Conservation (phyloP, 768 basidiomycete genomes). For the Lentinula sp. region DNA sequence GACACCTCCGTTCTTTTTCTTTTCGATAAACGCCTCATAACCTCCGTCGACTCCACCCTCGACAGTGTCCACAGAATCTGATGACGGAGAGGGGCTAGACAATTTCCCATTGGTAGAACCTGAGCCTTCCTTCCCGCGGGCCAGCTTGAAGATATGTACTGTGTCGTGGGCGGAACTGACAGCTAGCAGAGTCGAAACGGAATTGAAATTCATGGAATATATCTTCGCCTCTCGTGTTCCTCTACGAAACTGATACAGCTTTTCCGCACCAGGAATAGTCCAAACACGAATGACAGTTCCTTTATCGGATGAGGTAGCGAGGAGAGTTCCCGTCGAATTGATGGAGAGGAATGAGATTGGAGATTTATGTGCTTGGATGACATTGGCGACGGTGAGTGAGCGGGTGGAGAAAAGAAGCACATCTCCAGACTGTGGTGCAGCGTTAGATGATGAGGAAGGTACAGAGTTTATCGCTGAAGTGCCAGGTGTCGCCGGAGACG, state of each 20-base stretch:
- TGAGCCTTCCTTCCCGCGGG: slow-evolving; percentile 6
- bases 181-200: slow-evolving; percentile 74
- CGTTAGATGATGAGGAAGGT: slow-evolving; percentile 30
- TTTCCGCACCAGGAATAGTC: slow-evolving; percentile 85
- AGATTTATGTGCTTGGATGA: slow-evolving; percentile 94
- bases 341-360: slow-evolving; percentile 85
- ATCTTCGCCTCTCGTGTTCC: slow-evolving; percentile 86
- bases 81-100: slow-evolving; percentile 44
- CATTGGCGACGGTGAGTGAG: slow-evolving; percentile 86
- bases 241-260: slow-evolving; percentile 90
- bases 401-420: slow-evolving; percentile 94
- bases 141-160: slow-evolving; percentile 93
- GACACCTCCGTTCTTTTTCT: slow-evolving; percentile 54
- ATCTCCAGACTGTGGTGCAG: slow-evolving; percentile 61
- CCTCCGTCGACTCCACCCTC: slow-evolving; percentile 65
- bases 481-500: slow-evolving; percentile 60
- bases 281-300: slow-evolving; percentile 98
- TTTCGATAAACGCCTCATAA: slow-evolving; percentile 82
- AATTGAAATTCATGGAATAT: slow-evolving; percentile 78
- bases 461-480: slow-evolving; percentile 20
- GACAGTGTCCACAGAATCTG: slow-evolving; percentile 59
- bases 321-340: slow-evolving; percentile 80
- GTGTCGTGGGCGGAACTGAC: slow-evolving; percentile 92
- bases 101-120: slow-evolving; percentile 13
- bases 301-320: slow-evolving; percentile 91